Evolutionary conservation across 108 stramenopile genomes (phyloP), one percentile per base, ranked within the genome.

Genomic region (Cyclotella distinguenda): DNA sequence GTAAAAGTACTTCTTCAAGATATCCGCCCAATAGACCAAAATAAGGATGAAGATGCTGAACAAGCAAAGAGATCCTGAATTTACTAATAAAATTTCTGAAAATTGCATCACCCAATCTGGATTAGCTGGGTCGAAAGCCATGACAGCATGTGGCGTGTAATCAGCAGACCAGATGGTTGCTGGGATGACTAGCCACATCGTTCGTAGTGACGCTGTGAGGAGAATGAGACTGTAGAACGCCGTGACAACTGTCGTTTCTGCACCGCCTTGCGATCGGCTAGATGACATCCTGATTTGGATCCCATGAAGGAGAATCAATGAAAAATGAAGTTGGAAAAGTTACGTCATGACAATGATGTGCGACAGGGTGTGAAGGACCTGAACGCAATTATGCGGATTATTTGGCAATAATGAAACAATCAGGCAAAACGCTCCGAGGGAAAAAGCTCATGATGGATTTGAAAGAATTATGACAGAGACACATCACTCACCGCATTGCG

Each of bases 11-110:
- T 95, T 95, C 66, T 96, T 96, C 48, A 97, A 67, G 66, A 97
- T 93, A 70, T 97, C 95, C 6, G 97, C 95, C 97, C 97, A 97
- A 79, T 96, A 96, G 1, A 97, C 95, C 59, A 95, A 63, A 60
- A 97, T 95, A 11, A 97, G 87, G 53, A 97, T 95, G 70, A 97
- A 97, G 62, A 97, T 93, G 52, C 85, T 78, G 73, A 97, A 97
- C 18, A 97, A 75, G n/a, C 85, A 80, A 32, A 97, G 54, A 32
- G 89, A 89, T 33, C 97, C 97, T 2, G 87, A 74, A 30, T 84
- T 89, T 13, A 96, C 56, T 22, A 95, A 69, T 30, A 91, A 26
- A 36, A 96, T 93, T 38, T 83, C 84, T 15, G 86, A 43, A 32
- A 91, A 90, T 31, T 92, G 80, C 27, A 95, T 91, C 3, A 86